A percentile compares a stretch with the other conserved stretches of the same genome.
phyloP scores from a whole-genome alignment of 768 basidiomycete species.

The Collybia sp. region DNA sequence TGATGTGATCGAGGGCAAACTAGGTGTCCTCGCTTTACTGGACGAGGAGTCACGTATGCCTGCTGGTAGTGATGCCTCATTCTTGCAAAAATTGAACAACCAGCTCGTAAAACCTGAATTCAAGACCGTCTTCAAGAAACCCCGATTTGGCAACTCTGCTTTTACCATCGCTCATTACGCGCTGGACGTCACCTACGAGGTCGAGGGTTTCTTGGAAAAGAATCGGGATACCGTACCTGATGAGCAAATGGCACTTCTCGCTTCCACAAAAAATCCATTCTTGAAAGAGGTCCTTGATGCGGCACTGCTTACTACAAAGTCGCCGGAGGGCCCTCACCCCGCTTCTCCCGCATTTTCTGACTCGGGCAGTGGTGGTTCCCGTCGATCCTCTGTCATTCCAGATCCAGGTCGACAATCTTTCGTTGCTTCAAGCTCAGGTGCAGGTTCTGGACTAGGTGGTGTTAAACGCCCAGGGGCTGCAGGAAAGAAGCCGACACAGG shows the following conservation, averaged over 20 bases:
- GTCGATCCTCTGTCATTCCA: conserved; percentile 80
- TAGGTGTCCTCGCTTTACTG: conserved; percentile 89
- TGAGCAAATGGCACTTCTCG: conserved; percentile 89
- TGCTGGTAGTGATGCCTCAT: conserved; percentile 86
- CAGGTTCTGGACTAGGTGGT: conserved; percentile 29
- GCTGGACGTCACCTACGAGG: conserved; percentile 96
- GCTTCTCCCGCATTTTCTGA: conserved; percentile 77
- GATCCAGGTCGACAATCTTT: conserved; percentile 80
- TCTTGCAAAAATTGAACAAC: conserved; percentile 86
- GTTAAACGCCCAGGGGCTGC: conserved; percentile 61
- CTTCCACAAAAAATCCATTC: conserved; percentile 86
- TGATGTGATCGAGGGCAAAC: conserved; percentile 95
- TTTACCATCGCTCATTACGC: conserved; percentile 99
- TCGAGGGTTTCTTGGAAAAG: conserved; percentile 98
- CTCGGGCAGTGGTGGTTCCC: conserved; percentile 70
- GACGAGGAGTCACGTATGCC: conserved; percentile 98
- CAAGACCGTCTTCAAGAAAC: conserved; percentile 93
- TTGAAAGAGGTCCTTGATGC: conserved; percentile 92
- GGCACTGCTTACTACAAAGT: conserved; percentile 71
- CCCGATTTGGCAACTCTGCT: conserved; percentile 94
- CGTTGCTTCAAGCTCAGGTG: conserved; percentile 41
- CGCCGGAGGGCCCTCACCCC: conserved; percentile 63
- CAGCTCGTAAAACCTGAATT: conserved; percentile 84
- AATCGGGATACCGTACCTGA: conserved; percentile 99
- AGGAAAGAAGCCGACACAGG: conserved; percentile 92